A percentile compares a stretch with the other conserved stretches of the same genome.
Evolutionary conservation across 441 rosid genomes (phyloP).

Genomic region (Dalechampia spathulata): DNA sequence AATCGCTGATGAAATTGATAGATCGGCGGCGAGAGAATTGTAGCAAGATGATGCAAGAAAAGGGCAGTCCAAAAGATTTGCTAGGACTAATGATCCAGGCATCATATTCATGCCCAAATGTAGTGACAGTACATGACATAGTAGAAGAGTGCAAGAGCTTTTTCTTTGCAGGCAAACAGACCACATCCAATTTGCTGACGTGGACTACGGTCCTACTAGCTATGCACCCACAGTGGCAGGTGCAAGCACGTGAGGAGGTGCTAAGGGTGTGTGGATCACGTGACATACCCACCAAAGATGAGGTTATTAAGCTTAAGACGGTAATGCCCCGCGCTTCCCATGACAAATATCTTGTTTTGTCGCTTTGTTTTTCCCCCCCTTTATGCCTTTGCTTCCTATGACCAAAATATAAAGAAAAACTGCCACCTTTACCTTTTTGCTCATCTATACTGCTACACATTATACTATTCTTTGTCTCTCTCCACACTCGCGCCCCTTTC

Average conservation of each 20-base stretch:
- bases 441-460: conserved; percentile 7
- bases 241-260: conserved; percentile 96
- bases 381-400: background rate
- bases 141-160: conserved; percentile 95
- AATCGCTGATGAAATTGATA: conserved; percentile 52
- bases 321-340: conserved; percentile 23
- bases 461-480: background rate
- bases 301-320: conserved; percentile 88
- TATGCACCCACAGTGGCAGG: conserved; percentile 99
- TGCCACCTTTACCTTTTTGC: background rate
- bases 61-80: conserved; percentile 51
- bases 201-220: conserved; percentile 92
- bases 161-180: conserved; percentile 96
- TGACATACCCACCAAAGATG: conserved; percentile 81
- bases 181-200: conserved; percentile 97
- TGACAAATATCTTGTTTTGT: conserved; percentile 23
- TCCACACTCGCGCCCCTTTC: background rate
- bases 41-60: background rate
- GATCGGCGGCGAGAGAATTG: conserved; percentile 28
- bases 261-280: conserved; percentile 89
- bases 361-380: conserved; percentile 8
- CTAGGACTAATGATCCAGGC: conserved; percentile 83
- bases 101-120: conserved; percentile 28
- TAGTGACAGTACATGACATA: conserved; percentile 59
- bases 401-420: background rate